phyloP scores from a whole-genome alignment of 331 rosid genomes.

The Telfairia occidentalis region DNA sequence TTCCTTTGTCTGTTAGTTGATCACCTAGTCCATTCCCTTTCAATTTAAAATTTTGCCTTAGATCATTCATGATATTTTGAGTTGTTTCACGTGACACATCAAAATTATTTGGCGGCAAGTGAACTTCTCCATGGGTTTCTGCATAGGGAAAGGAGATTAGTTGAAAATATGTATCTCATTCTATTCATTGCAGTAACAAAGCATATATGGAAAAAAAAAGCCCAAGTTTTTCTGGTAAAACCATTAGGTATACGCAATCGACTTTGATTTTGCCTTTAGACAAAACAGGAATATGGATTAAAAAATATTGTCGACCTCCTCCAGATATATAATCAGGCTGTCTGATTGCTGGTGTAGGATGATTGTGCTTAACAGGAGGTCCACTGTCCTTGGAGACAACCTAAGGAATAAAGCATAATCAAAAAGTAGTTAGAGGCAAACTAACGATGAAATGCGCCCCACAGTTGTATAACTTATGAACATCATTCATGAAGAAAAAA shows the following conservation, averaged over 20 bases:
- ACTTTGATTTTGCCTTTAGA: background rate
- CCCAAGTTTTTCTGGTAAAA: background rate
- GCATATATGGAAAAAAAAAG: background rate
- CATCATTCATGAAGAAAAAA: background rate
- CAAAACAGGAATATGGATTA: background rate
- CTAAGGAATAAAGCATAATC: slow-evolving; percentile 27
- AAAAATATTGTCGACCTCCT: slow-evolving; percentile 17
- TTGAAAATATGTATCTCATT: background rate
- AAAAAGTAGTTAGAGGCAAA: background rate
- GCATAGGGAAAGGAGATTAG: slow-evolving; percentile 6
- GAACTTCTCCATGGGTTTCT: slow-evolving; percentile 25
- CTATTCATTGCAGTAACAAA: background rate
- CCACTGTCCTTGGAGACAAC: slow-evolving; percentile 59
- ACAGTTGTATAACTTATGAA: background rate
- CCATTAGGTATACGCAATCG: background rate
- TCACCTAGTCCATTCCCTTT: slow-evolving; percentile 16
- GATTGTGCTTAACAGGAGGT: slow-evolving; percentile 23
- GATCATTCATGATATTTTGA: slow-evolving; percentile 34
- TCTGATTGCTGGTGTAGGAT: slow-evolving; percentile 16
- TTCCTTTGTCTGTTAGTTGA: slow-evolving; percentile 16
- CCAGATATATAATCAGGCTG: slow-evolving; percentile 28
- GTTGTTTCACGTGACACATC: slow-evolving; percentile 27
- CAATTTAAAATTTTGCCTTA: slow-evolving; percentile 19
- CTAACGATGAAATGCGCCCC: background rate
- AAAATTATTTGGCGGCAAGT: slow-evolving; percentile 12